Conservation (phyloP, 2,329 filamentous ascomycete genomes). For the Exserohilum rostratum region DNA sequence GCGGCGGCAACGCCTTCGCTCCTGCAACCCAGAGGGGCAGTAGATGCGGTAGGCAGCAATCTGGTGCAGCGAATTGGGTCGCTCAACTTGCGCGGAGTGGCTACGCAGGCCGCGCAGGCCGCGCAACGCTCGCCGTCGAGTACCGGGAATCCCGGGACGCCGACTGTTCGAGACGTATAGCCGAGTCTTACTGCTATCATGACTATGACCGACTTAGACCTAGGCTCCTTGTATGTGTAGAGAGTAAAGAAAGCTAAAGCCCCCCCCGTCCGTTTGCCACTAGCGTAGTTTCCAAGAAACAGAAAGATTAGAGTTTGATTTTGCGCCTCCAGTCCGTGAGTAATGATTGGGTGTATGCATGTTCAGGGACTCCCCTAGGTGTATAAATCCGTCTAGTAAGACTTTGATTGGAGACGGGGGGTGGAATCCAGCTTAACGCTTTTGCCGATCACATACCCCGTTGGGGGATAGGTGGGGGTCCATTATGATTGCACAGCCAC, state of each 20-base stretch:
- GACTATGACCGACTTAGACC: too few species aligned
- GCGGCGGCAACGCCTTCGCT: slow-evolving; percentile 79
- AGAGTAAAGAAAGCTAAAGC: too few species aligned
- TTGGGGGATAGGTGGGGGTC: too few species aligned
- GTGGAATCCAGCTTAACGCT: too few species aligned
- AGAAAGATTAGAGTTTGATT: too few species aligned
- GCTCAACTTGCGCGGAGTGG: slow-evolving; percentile 68
- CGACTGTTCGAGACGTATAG: slow-evolving; percentile 46
- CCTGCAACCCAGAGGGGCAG: slow-evolving; percentile 83
- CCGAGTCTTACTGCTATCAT: slow-evolving; percentile 4
- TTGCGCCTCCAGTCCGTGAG: neutral
- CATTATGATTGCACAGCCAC: too few species aligned
- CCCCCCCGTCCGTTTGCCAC: slow-evolving; percentile 2
- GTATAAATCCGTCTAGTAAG: too few species aligned
- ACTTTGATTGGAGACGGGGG: too few species aligned
- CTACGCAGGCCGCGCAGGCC: slow-evolving; percentile 31
- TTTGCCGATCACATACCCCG: too few species aligned
- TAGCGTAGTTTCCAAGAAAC: slow-evolving; percentile 1
- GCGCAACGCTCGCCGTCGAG: slow-evolving; percentile 22
- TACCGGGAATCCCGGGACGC: slow-evolving; percentile 29
- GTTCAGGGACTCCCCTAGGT: too few species aligned
- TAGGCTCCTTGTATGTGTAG: too few species aligned
- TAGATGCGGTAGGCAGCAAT: slow-evolving; percentile 90
- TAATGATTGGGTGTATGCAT: slow-evolving; percentile 39
- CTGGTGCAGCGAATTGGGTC: slow-evolving; percentile 85